These are phyloP conservation scores for Hypoxylon fuscum DNA, from an alignment of 495 filamentous ascomycete species.

Conservation along the genomic window DNA sequence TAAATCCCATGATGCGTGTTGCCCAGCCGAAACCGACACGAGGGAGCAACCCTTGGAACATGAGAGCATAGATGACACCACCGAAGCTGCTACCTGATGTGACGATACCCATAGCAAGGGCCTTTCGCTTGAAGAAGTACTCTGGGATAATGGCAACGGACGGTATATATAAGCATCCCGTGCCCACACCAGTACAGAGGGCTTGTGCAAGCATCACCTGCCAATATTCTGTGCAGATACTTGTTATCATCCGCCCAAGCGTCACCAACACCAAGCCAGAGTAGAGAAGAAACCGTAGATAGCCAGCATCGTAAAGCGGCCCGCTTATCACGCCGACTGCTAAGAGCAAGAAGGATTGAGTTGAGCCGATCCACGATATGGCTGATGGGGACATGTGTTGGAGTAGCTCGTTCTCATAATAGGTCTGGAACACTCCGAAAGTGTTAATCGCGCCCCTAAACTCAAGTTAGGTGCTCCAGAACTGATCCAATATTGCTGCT, in stretches of 20 bases:
- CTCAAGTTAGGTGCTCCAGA: constrained; percentile 2
- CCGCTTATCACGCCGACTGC: constrained; percentile 61
- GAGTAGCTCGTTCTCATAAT: constrained; percentile 62
- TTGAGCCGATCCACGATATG: constrained; percentile 65
- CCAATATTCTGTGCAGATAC: constrained; percentile 44
- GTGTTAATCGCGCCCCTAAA: constrained; percentile 71
- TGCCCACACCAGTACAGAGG: constrained; percentile 64
- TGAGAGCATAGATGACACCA: constrained; percentile 71
- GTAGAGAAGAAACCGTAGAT: constrained; percentile 47
- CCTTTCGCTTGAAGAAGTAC: constrained; percentile 69
- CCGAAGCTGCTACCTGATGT: constrained; percentile 67
- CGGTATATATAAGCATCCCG: constrained; percentile 68
- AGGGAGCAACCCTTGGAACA: constrained; percentile 64
- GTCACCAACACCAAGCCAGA: constrained; percentile 16
- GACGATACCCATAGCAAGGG: constrained; percentile 73
- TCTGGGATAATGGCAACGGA: constrained; percentile 67
- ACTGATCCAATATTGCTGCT: background rate
- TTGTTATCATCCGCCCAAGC: constrained; percentile 31
- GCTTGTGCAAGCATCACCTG: constrained; percentile 70
- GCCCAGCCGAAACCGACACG: constrained; percentile 72
- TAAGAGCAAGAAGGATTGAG: constrained; percentile 62
- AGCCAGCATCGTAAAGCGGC: constrained; percentile 63
- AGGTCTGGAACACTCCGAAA: constrained; percentile 77
- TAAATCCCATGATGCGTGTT: constrained; percentile 69
- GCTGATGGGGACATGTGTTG: constrained; percentile 46